Evolutionary conservation across 1,139 yeast genomes (phyloP).

Genomic region (Nakaseomyces kungkrabaensis): DNA sequence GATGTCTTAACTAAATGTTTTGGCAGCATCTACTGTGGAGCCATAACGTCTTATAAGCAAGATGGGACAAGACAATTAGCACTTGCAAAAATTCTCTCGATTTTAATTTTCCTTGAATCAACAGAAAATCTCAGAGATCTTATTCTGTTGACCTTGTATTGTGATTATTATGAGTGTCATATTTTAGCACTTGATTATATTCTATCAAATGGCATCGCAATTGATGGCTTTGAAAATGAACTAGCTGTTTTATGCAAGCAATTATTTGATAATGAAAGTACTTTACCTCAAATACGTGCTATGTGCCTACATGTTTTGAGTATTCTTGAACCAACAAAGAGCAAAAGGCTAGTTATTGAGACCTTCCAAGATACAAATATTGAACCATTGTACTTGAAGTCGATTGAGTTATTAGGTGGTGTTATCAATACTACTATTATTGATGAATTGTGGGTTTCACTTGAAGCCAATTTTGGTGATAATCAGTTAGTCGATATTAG

Average conservation of each 20-base stretch:
- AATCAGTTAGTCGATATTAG: conserved; percentile 39
- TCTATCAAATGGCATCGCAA: background rate
- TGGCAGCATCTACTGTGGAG: conserved; percentile 8
- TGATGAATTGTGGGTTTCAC: conserved; percentile 16
- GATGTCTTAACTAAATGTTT: conserved; percentile 8
- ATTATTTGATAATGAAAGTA: background rate
- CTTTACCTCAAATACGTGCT: background rate
- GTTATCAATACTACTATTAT: background rate
- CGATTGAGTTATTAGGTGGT: background rate
- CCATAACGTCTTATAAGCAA: background rate
- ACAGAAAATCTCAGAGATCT: conserved; percentile 24
- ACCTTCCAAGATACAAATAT: background rate
- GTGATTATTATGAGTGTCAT: conserved; percentile 43
- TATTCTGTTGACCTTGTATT: conserved; percentile 30
- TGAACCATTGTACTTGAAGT: background rate
- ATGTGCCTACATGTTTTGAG: background rate
- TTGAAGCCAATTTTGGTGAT: conserved; percentile 34
- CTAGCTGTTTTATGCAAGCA: background rate
- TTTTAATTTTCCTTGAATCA: conserved; percentile 26
- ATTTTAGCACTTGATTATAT: conserved; percentile 33
- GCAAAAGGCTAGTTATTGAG: background rate
- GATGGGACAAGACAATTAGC: conserved; percentile 42
- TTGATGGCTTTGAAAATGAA: background rate
- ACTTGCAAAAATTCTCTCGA: conserved; percentile 28
- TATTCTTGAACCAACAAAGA: background rate